Conservation (phyloP, 441 rosid genomes). For the Raphanus hybrid region DNA sequence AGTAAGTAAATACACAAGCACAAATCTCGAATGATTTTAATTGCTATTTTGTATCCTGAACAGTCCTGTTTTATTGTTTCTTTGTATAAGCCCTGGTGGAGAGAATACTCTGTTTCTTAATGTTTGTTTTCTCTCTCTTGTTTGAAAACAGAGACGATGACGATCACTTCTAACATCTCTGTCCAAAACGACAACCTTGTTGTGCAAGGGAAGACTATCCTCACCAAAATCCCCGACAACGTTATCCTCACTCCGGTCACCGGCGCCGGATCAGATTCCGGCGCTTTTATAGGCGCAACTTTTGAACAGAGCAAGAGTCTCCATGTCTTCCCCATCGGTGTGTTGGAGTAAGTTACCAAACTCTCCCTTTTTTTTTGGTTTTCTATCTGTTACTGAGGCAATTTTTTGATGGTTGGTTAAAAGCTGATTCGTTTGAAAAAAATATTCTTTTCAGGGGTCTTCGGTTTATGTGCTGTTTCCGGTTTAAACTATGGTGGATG, state of each 20-base stretch:
- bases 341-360: slow-evolving; percentile 62
- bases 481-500: slow-evolving; percentile 99
- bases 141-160: slow-evolving; percentile 52
- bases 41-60: no score
- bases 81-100: no score
- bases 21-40: no score
- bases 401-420: background rate
- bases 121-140: slow-evolving; percentile 1
- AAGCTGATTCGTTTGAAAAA: no score
- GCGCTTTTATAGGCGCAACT: slow-evolving; percentile 88
- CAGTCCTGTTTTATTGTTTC: background rate
- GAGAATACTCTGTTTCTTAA: slow-evolving; percentile 27
- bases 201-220: slow-evolving; percentile 87
- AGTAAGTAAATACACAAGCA: no score
- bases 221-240: slow-evolving; percentile 87
- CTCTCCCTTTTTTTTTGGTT: no score
- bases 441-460: slow-evolving; percentile 71
- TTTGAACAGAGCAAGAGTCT: slow-evolving; percentile 85
- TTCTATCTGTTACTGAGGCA: background rate
- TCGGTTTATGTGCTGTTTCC: slow-evolving; percentile 83
- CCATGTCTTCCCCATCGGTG: slow-evolving; percentile 90
- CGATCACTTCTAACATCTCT: slow-evolving; percentile 75
- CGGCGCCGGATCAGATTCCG: slow-evolving; percentile 64
- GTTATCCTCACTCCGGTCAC: slow-evolving; percentile 75
- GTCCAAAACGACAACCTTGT: slow-evolving; percentile 81